Base-by-base conservation (phyloP, 345 rosid species). In the Lepidium didymum region DNA sequence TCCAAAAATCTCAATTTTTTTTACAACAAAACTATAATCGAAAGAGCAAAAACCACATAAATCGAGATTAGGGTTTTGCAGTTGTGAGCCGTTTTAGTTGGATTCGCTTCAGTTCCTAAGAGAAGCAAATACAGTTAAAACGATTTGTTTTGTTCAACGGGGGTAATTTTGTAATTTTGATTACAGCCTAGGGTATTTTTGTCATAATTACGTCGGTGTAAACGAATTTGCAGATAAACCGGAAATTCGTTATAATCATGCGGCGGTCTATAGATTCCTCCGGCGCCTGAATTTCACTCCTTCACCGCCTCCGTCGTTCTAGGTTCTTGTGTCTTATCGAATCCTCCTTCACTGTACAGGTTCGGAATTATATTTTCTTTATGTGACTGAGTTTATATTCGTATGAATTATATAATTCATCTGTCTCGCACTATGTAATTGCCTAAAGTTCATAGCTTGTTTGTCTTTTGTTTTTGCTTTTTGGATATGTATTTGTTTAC, bases 21-120 rank as follows among this genome's bases (percentile, higher is more conserved):
- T 63, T 10, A 18, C 58, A 35, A 12, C 46, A 12, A 55, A 54
- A 53, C 7, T 13, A 46, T 42, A 43, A 3, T 25, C 42, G n/a
- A 18, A 38, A 16, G 10, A 25, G 10, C 38, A 23, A 49, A 73
- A 59, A 15, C 43, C 13, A 1, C 36, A 14, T 33, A 35, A 27
- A 27, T 37, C 15, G 58, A 68, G 53, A 75, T 68, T 75, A 75
- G 74, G 78, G 74, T 74, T 67, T 72, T 61, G 69, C 16, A 56
- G 50, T 5, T 25, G 67, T 57, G 36, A 13, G 64, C 64, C 76
- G 70, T 72, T 56, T 27, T 33, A 23, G 12, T 40, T 35, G 3
- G 5, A 38, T 16, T 46, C 54, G 53, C 7, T 33, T 4, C 10
- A 66, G 41, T 16, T 56, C 70, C 54, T 13, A 47, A 13, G 65